phyloP scores from a whole-genome alignment of 495 filamentous ascomycete species.

The Xylaria flabelliformis region DNA sequence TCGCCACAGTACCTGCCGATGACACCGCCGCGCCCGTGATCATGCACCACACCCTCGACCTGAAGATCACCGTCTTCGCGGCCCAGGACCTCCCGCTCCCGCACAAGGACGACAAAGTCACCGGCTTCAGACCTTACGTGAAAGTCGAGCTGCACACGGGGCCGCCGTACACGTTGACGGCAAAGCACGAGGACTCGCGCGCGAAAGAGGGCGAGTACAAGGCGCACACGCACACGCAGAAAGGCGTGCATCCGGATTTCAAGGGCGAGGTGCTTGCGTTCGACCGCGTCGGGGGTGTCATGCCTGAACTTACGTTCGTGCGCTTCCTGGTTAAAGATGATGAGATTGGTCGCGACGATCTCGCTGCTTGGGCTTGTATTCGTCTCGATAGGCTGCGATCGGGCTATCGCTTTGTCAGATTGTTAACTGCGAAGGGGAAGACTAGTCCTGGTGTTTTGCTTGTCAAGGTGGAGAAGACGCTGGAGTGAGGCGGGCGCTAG shows the following conservation, averaged over 20 bases:
- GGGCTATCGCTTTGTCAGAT: constrained; percentile 78
- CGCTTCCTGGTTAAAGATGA: constrained; percentile 88
- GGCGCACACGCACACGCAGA: constrained; percentile 65
- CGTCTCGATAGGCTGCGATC: constrained; percentile 76
- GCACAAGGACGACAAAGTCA: constrained; percentile 57
- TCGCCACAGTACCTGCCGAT: neutral
- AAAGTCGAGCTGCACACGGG: constrained; percentile 84
- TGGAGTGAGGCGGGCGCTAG: neutral
- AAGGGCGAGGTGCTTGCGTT: constrained; percentile 68
- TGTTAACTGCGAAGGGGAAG: constrained; percentile 69
- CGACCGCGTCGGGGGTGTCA: constrained; percentile 64
- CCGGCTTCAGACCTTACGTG: constrained; percentile 76
- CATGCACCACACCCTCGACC: constrained; percentile 56
- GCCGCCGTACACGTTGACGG: constrained; percentile 56
- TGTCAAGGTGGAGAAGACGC: constrained; percentile 67
- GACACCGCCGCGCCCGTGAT: constrained; percentile 32
- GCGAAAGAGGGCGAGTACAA: constrained; percentile 72
- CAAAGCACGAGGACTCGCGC: constrained; percentile 31
- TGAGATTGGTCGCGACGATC: constrained; percentile 72
- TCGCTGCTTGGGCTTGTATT: constrained; percentile 89
- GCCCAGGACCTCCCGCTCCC: constrained; percentile 64
- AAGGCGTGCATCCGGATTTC: constrained; percentile 74
- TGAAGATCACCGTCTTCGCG: constrained; percentile 61
- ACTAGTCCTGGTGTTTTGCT: constrained; percentile 69
- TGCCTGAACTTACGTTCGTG: constrained; percentile 81